Conservation (phyloP, 1,284 basidiomycete genomes). For the Rhodotorula sp. region DNA sequence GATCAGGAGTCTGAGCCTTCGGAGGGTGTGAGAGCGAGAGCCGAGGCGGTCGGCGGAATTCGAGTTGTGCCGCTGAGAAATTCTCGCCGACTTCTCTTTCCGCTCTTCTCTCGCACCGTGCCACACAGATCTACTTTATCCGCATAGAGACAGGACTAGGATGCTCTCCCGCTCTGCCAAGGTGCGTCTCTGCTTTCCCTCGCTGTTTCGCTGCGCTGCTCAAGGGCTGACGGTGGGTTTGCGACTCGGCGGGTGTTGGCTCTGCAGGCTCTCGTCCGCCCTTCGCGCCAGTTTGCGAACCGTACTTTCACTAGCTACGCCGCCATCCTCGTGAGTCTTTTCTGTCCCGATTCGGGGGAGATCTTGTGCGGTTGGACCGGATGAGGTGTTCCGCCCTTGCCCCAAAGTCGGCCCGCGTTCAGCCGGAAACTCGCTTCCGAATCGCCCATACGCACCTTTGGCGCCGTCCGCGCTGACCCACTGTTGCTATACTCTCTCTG, state of each 20-base stretch:
- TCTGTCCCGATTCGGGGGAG: not conserved
- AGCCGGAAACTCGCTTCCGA: not conserved
- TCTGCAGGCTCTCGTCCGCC: slow-evolving; percentile 12
- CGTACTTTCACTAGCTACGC: slow-evolving; percentile 29
- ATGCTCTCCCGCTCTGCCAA: slow-evolving; percentile 31
- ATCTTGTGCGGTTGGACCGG: not conserved
- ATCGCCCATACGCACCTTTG: no score
- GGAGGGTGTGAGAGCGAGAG: no score
- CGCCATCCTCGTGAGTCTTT: slow-evolving; percentile 25
- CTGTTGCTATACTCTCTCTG: not conserved
- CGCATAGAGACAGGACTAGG: not conserved
- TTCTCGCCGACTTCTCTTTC: not conserved
- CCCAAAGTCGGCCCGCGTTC: no score
- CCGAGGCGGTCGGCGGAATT: no score
- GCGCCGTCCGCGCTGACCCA: not conserved
- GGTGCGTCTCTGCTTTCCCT: slow-evolving; percentile 3
- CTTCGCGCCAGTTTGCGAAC: slow-evolving; percentile 27
- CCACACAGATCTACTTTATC: no score
- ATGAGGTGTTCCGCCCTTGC: not conserved
- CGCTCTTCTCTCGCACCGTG: not conserved
- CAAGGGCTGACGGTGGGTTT: not conserved
- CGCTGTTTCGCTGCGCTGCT: not conserved
- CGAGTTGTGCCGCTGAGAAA: no score
- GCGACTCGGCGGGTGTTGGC: no score
- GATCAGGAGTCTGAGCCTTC: no score